phyloP scores from a whole-genome alignment of 805 yeast genomes.

The Blastobotrys peoriensis region DNA sequence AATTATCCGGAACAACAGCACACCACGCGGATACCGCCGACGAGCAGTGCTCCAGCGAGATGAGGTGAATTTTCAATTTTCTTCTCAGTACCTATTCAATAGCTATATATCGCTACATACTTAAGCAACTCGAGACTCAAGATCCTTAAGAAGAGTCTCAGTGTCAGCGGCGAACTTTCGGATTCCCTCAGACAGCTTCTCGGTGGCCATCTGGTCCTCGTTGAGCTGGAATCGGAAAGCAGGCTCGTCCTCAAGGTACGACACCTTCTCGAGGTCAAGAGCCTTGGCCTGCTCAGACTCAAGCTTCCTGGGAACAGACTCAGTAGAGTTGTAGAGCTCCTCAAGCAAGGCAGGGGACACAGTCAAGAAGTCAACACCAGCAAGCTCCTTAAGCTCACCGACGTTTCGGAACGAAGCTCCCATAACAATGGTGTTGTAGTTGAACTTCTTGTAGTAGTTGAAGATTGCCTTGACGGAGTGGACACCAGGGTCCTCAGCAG shows the following conservation, averaged over 20 bases:
- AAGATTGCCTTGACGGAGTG: slow-evolving; percentile 76
- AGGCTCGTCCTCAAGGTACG: slow-evolving; percentile 80
- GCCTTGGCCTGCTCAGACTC: slow-evolving; percentile 58
- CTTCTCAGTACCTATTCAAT: too few species aligned
- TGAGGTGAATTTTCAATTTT: too few species aligned
- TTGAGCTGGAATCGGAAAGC: slow-evolving; percentile 84
- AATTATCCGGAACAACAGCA: too few species aligned
- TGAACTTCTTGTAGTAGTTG: slow-evolving; percentile 97
- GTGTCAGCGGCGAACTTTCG: slow-evolving; percentile 95
- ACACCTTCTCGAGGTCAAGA: slow-evolving; percentile 58
- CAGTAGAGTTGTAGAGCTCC: slow-evolving; percentile 73
- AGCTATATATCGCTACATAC: too few species aligned
- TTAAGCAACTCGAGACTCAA: slow-evolving; percentile 16
- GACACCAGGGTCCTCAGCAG: slow-evolving; percentile 94
- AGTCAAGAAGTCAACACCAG: slow-evolving; percentile 96
- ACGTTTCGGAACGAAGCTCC: slow-evolving; percentile 99
- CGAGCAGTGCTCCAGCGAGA: too few species aligned
- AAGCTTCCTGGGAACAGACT: slow-evolving; percentile 73
- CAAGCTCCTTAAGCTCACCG: slow-evolving; percentile 92
- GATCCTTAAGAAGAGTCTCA: slow-evolving; percentile 52
- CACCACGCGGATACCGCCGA: too few species aligned
- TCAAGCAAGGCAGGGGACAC: slow-evolving; percentile 90
- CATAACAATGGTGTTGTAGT: slow-evolving; percentile 97
- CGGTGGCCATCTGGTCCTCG: slow-evolving; percentile 98
- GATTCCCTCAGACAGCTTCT: slow-evolving; percentile 96